A percentile compares a stretch with the other conserved stretches of the same genome.
Evolutionary conservation across 2,329 filamentous ascomycete species (phyloP).

Genomic region (Paraconiothyrium brasiliense): DNA sequence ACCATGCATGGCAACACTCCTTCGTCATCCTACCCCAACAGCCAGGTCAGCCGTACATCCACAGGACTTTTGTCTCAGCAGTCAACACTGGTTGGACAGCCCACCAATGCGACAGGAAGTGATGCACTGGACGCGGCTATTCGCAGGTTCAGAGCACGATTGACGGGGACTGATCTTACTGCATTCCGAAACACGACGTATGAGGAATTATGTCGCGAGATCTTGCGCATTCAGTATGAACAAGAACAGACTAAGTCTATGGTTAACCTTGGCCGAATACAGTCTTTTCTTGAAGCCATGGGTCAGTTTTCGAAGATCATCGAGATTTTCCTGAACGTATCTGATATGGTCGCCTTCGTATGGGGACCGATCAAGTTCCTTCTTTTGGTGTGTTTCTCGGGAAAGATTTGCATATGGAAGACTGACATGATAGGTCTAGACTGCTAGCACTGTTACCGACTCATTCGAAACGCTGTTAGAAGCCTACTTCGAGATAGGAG

Average conservation of each 20-base stretch:
- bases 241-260: constrained; percentile 27
- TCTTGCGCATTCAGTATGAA: constrained; percentile 27
- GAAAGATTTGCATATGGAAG: background rate
- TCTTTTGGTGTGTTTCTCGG: constrained; percentile 31
- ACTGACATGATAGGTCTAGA: constrained; percentile 20
- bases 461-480: constrained; percentile 50
- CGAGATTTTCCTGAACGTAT: constrained; percentile 48
- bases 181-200: constrained; percentile 29
- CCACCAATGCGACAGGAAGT: background rate
- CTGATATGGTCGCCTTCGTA: constrained; percentile 43
- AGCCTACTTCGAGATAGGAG: constrained; percentile 52
- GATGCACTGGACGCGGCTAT: constrained; percentile 26
- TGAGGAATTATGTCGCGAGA: constrained; percentile 23
- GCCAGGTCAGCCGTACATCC: constrained; percentile 23
- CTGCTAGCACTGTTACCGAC: constrained; percentile 43
- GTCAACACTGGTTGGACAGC: constrained; percentile 21
- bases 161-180: constrained; percentile 24
- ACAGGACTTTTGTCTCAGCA: constrained; percentile 26
- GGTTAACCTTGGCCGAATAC: constrained; percentile 30
- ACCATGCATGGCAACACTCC: constrained; percentile 12
- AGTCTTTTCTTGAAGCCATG: constrained; percentile 44
- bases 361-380: constrained; percentile 52
- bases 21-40: background rate
- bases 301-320: constrained; percentile 49
- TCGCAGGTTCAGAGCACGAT: constrained; percentile 23